Evolutionary conservation across 495 filamentous ascomycete genomes (phyloP), one percentile per base, ranked within the genome.

Genomic region (Aspergillus haitiensis): DNA sequence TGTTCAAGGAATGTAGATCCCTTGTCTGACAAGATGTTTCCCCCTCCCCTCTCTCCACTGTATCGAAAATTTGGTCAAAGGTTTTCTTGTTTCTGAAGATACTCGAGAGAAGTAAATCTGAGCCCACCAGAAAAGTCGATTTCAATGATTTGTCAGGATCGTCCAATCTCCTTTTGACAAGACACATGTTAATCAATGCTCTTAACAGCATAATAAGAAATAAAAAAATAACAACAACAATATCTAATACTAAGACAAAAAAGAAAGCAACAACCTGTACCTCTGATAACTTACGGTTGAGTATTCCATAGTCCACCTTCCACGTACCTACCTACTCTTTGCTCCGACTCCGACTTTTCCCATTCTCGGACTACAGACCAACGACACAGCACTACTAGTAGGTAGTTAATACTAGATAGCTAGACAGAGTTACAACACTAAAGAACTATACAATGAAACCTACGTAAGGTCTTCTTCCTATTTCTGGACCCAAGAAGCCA

Each of bases 231-330:
- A 58, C 16, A 32, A 18, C 3, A 27, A 27, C 21, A 27, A 27
- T 27, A 27, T 3, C 21, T 27, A 27, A 27, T 3, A 1, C 21
- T 27, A 27, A 51, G 40, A 21, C 44, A 15, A 52, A 16, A 44
- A 27, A 52, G 46, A 48, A 15, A 52, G 48, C 45, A 40, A 32
- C 39, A 46, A 32, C 54, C 59, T 33, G 59, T 62, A 58, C 48
- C 55, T 58, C 55, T 58, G 60, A 62, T 58, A 27, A 27, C 21
- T 27, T 27, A 54, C 50, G 53, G 60, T 62, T 40, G 60, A 62
- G 53, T 58, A 55, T 31, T 52, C 56, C 52, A 50, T 52, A 46
- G 61, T 47, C 61, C 56, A 40, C 40, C 48, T 12, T 51, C 21
- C 32, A 51, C 48, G 48, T 51, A 51, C 6, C 21, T 51, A 10